These are phyloP conservation scores for Pichia sp. DNA, from an alignment of 1,139 yeast species.

Conservation along the genomic window DNA sequence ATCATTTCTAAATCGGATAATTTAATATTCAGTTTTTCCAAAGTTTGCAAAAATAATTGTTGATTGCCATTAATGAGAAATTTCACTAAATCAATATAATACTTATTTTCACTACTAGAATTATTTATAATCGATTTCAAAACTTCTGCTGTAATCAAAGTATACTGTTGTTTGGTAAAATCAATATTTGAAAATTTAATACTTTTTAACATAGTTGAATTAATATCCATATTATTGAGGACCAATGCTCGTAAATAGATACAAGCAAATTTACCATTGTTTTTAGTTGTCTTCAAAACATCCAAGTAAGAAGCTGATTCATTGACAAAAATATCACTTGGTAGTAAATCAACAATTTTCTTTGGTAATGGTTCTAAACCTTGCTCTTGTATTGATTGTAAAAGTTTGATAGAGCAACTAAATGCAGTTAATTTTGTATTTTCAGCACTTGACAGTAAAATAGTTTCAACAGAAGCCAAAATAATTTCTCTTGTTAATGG, in stretches of 20 bases:
- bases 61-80: conserved; percentile 36
- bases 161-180: conserved; percentile 26
- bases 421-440: conserved; percentile 27
- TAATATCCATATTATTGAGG: conserved; percentile 20
- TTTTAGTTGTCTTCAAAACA: conserved; percentile 15
- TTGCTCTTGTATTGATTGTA: conserved; percentile 34
- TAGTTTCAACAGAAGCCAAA: conserved; percentile 63
- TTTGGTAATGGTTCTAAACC: conserved; percentile 25
- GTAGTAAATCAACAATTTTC: conserved; percentile 23
- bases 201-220: conserved; percentile 6
- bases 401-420: conserved; percentile 29
- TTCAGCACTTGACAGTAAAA: conserved; percentile 31
- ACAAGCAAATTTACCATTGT: conserved; percentile 24
- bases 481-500: conserved; percentile 60
- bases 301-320: conserved; percentile 18
- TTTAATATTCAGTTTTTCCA: conserved; percentile 36
- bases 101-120: conserved; percentile 27
- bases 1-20: conserved; percentile 60
- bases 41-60: conserved; percentile 35
- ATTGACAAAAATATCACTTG: conserved; percentile 16
- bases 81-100: conserved; percentile 41
- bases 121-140: conserved; percentile 25
- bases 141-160: conserved; percentile 26
- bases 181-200: conserved; percentile 11
- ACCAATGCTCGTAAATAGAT: conserved; percentile 26